Base-by-base conservation (phyloP, 208 protist species). In the Acanthamoeba lenticulata region DNA sequence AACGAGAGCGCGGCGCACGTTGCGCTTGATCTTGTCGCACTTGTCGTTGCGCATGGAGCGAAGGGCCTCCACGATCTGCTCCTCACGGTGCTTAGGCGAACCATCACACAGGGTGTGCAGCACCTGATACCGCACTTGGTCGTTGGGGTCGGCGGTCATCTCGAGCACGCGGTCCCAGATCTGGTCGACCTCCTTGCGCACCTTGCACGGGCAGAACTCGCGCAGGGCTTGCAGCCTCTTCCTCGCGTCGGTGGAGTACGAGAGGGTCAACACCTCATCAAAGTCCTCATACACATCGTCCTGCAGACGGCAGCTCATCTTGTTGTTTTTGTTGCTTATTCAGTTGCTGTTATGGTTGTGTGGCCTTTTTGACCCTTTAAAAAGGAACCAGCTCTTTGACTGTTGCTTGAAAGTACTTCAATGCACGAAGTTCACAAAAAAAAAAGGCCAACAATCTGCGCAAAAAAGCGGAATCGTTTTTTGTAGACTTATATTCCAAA, bases 181-280 rank as follows among this genome's bases (percentile, higher is more conserved):
- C 1, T 65, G 72, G 19, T 95, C 94, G 29, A 93, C 57, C 32
- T 95, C 94, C 2, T 47, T 40, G 13, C 93, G 85, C 36, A 95
- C 88, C 52, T 95, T 95, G 49, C 94, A 95, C 90, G 94, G 94
- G 24, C 94, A 95, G 60, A 95, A 92, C 13, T 90, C 79, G 38
- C 89, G 29, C n/a, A 95, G 57, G 11, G 90, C 90, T 49, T 0
- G 1, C 27, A 81, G 62, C 17, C 86, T 11, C 40, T 81, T 42
- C 32, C 86, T 57, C n/a, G 47, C 27, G 49, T 92, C 55, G 36
- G 49, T 36, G 2, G 27, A 32, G 1, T 36, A 9, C 45, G 86
- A 81, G 24, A 69, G 49, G 19, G 4, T n/a, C 24, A 92, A 34
- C 34, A 81, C 38, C 69, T 45, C 69, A 1, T 42, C 69, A 81